Evolutionary conservation across 2,329 filamentous ascomycete genomes (phyloP).

Genomic region (Berkeleyomyces basicola): DNA sequence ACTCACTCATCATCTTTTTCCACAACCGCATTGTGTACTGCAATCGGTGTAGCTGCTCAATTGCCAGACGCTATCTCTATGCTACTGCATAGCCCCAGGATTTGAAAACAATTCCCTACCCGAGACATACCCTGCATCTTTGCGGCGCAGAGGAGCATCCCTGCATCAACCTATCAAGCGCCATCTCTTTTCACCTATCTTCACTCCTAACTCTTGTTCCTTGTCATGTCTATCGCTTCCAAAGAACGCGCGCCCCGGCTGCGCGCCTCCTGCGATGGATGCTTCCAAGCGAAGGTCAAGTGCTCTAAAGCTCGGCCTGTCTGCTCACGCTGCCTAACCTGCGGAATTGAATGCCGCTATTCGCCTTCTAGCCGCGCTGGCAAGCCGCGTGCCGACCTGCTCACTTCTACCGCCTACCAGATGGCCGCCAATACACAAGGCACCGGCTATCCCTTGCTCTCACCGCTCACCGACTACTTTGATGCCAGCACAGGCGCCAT

Average conservation of each 20-base stretch:
- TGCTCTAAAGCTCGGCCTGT: slow-evolving; percentile 37
- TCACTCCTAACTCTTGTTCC: background rate
- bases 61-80: background rate
- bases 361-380: slow-evolving; percentile 35
- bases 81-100: background rate
- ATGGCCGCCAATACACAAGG: background rate
- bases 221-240: slow-evolving; percentile 7
- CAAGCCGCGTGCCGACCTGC: slow-evolving; percentile 11
- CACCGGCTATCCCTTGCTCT: background rate
- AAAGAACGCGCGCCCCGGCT: slow-evolving; percentile 27
- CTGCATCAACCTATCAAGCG: too few relatives aligned
- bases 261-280: slow-evolving; percentile 35
- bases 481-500: background rate
- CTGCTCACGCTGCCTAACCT: slow-evolving; percentile 34
- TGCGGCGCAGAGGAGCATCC: background rate
- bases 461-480: background rate
- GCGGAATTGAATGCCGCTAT: slow-evolving; percentile 34
- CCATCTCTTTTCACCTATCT: background rate
- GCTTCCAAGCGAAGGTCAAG: slow-evolving; percentile 39
- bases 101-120: background rate
- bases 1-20: background rate
- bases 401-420: background rate
- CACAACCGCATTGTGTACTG: background rate
- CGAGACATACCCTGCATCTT: background rate
- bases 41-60: background rate